These are phyloP conservation scores for Fusarium abutilonis DNA, from an alignment of 2,329 filamentous ascomycete species.

Conservation along the genomic window DNA sequence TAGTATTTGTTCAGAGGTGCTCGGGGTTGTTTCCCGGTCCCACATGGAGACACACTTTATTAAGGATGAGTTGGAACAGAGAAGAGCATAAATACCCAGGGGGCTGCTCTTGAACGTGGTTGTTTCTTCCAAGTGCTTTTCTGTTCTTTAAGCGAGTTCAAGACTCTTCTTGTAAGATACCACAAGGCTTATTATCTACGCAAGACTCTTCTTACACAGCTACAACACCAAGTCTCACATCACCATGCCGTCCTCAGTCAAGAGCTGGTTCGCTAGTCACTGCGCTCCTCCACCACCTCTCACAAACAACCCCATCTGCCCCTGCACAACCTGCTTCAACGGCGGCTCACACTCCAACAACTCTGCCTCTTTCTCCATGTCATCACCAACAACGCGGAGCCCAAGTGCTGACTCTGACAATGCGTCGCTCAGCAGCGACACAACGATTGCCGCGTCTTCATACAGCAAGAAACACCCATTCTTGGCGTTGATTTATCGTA, in stretches of 20 bases:
- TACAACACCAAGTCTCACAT: neutral
- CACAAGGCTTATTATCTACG: neutral
- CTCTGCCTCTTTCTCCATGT: constrained; percentile 29
- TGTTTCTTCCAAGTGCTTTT: neutral
- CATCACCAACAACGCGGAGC: constrained; percentile 9
- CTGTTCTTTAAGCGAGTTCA: constrained; percentile 10
- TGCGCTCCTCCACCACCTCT: constrained; percentile 53
- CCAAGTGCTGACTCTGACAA: constrained; percentile 36
- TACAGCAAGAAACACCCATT: constrained; percentile 25
- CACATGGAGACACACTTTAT: constrained; percentile 22
- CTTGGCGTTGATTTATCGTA: constrained; percentile 19
- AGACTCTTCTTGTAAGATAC: neutral
- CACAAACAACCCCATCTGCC: constrained; percentile 49
- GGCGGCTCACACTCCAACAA: constrained; percentile 33
- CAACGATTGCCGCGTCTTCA: constrained; percentile 33
- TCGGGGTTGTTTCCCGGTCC: constrained; percentile 26
- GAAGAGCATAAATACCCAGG: constrained; percentile 42
- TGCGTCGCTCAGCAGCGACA: constrained; percentile 40
- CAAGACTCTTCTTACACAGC: neutral
- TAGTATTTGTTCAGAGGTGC: constrained; percentile 4
- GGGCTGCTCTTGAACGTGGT: constrained; percentile 5
- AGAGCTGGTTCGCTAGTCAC: constrained; percentile 55
- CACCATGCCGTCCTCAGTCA: constrained; percentile 48
- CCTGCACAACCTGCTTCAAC: constrained; percentile 51
- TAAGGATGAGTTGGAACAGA: constrained; percentile 7